Conservation (phyloP, 768 basidiomycete genomes). For the Tricholoma sp. region DNA sequence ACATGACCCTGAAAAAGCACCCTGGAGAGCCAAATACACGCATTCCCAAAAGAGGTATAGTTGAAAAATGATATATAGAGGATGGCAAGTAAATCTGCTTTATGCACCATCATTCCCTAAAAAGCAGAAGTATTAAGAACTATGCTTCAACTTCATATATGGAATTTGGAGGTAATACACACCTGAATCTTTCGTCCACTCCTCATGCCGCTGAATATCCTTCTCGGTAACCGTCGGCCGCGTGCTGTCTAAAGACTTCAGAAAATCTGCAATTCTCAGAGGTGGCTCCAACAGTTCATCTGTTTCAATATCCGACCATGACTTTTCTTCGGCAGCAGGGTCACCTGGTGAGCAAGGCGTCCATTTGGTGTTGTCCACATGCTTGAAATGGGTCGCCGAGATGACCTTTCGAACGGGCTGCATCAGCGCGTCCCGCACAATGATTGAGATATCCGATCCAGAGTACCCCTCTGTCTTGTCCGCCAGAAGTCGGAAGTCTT, state of each 20-base stretch:
- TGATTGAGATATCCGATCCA: conserved; percentile 90
- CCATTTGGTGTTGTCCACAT: conserved; percentile 53
- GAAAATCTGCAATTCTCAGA: conserved; percentile 71
- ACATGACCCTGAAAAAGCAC: too few species aligned
- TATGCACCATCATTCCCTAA: conserved; percentile 29
- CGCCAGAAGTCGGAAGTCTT: conserved; percentile 80
- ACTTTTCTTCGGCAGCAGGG: conserved; percentile 75
- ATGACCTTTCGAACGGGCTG: conserved; percentile 97
- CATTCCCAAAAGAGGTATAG: not conserved
- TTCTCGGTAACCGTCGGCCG: conserved; percentile 85
- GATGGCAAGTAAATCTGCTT: not conserved
- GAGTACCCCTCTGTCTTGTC: conserved; percentile 91
- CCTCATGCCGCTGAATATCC: conserved; percentile 80
- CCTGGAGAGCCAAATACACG: not conserved
- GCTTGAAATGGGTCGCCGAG: conserved; percentile 92
- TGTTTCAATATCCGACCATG: conserved; percentile 83
- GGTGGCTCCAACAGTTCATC: conserved; percentile 91
- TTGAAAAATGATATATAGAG: not conserved
- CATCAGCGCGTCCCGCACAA: conserved; percentile 97
- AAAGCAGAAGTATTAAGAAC: not conserved
- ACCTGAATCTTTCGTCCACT: conserved; percentile 86
- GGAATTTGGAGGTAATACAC: conserved; percentile 19
- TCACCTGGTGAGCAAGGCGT: conserved; percentile 98
- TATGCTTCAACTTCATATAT: not conserved
- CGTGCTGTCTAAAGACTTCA: conserved; percentile 72